Base-by-base conservation (phyloP, 2,329 filamentous ascomycete species). In the Macrophomina pseudophaseolina region DNA sequence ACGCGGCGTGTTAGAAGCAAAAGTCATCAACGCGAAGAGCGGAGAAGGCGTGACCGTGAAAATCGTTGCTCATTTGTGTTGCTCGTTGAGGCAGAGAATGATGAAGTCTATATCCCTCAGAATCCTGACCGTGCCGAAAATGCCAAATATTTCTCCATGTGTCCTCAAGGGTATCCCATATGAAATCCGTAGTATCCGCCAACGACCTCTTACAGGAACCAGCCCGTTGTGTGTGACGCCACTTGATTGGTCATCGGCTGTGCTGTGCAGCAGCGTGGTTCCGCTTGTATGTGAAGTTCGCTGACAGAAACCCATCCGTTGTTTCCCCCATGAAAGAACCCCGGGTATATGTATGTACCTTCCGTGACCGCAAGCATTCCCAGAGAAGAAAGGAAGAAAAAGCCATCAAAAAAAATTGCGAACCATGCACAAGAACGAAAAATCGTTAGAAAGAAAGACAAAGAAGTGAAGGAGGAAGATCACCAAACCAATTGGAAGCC, bases 351-450 rank as follows among this genome's bases (percentile, higher is more conserved):
- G 49, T 62, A 62, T 38, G 44, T 49, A 44, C 58, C 42, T 32
- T 35, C n/a, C 58, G 32, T 38, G 12, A 49, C 30, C 44, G 56
- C 28, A 11, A 35, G 32, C 58, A 30, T 30, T 16, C 6, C 12
- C 16, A 23, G 33, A 33, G 14, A 59, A 59, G 56, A 33, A 49
- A 42, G 14, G 32, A 60, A 38, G n/a, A 62, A 23, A 48, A 38
- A 12, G 11, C 6, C 8, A 14, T 30, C 38, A 46, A 16, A 7
- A 40, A 40, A 23, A 28, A 23, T 1, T 23, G 56, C 49, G 40
- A 62, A 62, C 32, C 58, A 62, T 62, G 58, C 58, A 62, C 58
- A 62, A 62, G 58, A 62, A 62, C 35, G n/a, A 12, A 51, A 62
- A 28, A 12, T 48, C 14, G 14, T 18, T 28, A 62, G 18, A 49